Evolutionary conservation across 495 filamentous ascomycete genomes (phyloP).

Genomic region (Neurospora sp.): DNA sequence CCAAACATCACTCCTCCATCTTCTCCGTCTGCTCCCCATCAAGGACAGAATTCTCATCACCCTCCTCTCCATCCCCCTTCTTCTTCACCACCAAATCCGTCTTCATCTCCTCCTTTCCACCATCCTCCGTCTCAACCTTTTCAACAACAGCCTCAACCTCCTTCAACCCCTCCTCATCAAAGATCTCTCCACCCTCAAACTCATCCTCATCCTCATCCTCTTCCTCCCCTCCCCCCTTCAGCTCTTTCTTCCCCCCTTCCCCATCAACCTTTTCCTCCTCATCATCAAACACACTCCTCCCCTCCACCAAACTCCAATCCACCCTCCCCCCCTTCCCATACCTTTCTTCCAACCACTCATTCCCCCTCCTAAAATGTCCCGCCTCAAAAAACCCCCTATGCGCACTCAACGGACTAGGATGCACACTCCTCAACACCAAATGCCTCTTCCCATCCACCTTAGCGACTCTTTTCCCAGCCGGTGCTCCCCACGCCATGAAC

Average conservation of each 20-base stretch:
- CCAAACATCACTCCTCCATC: neutral
- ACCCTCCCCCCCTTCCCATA: slow-evolving; percentile 76
- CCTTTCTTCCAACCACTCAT: slow-evolving; percentile 69
- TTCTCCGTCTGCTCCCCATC: neutral
- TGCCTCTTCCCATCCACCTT: slow-evolving; percentile 63
- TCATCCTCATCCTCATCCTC: slow-evolving; percentile 10
- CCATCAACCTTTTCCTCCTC: slow-evolving; percentile 4
- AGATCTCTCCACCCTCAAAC: slow-evolving; percentile 5
- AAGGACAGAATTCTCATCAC: slow-evolving; percentile 5
- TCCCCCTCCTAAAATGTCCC: slow-evolving; percentile 78
- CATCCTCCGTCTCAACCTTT: neutral
- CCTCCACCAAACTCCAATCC: slow-evolving; percentile 63
- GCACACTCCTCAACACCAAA: slow-evolving; percentile 70
- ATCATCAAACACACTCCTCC: neutral
- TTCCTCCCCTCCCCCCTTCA: neutral
- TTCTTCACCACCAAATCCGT: slow-evolving; percentile 1
- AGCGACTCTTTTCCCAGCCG: slow-evolving; percentile 62
- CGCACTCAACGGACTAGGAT: slow-evolving; percentile 87
- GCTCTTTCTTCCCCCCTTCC: neutral
- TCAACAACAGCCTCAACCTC: slow-evolving; percentile 10
- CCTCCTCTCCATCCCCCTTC: neutral
- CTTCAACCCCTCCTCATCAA: slow-evolving; percentile 14
- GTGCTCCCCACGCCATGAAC: slow-evolving; percentile 86
- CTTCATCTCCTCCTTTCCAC: slow-evolving; percentile 1
- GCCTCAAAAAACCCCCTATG: slow-evolving; percentile 72